Evolutionary conservation across 2,329 filamentous ascomycete species (phyloP), one percentile per base, ranked within the genome.

Genomic region (Scopulariopsis brevicaulis): DNA sequence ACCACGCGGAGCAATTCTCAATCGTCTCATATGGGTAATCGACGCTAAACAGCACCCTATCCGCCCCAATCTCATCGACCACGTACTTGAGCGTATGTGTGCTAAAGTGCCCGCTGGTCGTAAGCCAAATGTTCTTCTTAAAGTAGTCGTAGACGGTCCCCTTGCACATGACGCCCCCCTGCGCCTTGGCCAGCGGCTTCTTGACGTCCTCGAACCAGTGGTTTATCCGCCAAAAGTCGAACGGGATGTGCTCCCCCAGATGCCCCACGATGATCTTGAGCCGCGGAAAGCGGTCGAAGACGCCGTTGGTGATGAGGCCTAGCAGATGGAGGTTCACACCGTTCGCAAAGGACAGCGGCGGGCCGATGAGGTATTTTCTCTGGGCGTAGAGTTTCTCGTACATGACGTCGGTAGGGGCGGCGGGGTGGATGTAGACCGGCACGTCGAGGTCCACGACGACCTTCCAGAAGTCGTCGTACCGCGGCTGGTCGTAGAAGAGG

Each of bases 381-480:
- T 32, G 28, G 4, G 28, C 28, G 28, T 32, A 32, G 28, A 32
- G 28, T 32, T 32, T 32, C 28, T 8, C 28, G 28, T 32, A 57
- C 7, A 53, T 32, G 48, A 52, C 34, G 37, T 15, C 37, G 5
- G 12, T 4, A 8, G 28, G 28, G 28, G 4, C 28, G 28, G 28
- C 28, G 4, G 28, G 77, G 59, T 81, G 78, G 25, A 81, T 68
- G 62, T 81, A 81, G 24, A 80, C 68, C 0, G 77, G 75, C 1
- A 79, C 75, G 58, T 78, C 73, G 0, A 81, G 69, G 20, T 73
- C 69, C 55, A 72, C 67, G 4, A 71, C 73, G 0, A 67, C 67
- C 12, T 66, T 65, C 59, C 67, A 70, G 3, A 70, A 62, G 2
- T 62, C 57, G 35, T 65, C 62, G 58, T 66, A 71, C n/a, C 59